Base-by-base conservation (phyloP, 2,329 filamentous ascomycete species). In the Cladobotryum protrusum region DNA sequence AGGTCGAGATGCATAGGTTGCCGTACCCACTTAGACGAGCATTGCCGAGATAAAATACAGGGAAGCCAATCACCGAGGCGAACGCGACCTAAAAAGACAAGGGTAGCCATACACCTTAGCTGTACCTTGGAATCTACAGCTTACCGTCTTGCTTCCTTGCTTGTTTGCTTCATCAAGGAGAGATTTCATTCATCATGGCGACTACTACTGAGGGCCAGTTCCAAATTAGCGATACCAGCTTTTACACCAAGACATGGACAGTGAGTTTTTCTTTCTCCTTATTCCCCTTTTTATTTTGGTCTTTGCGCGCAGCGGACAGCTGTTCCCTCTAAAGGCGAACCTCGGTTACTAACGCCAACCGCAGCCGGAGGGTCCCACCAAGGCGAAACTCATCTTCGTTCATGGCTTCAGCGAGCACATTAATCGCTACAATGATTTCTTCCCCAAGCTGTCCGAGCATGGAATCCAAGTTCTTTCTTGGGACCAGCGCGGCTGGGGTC, bases 401-500 rank as follows among this genome's bases (percentile, higher is more conserved):
- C 91, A 96, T 70, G 91, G 91, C 61, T 96, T 91, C 75, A 89
- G 83, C 66, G 91, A 96, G 68, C 89, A 95, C 67, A 73, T 87
- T 66, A 83, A 87, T 67, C 80, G 82, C 52, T 95, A 96, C 71
- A 78, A 83, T 63, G 76, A 77, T 49, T 78, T 96, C 61, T 92
- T 93, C 69, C 77, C 82, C 5, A 72, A 70, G 13, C 78, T 96
- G 43, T 85, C 86, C 18, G 71, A 74, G 11, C 77, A 77, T 48
- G 87, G 86, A 54, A 90, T 96, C 59, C 82, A 87, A 61, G 79
- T 89, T 43, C 81, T 86, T 61, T 77, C 81, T 54, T 87, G 91
- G 65, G 91, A 96, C 67, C 91, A 96, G 73, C 83, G 82, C 65
- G 90, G 91, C 65, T 96, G 90, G 90, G 91, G 91, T 53, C 83